Evolutionary conservation across 768 basidiomycete species (phyloP).

Genomic region (Termitomyces sp.): DNA sequence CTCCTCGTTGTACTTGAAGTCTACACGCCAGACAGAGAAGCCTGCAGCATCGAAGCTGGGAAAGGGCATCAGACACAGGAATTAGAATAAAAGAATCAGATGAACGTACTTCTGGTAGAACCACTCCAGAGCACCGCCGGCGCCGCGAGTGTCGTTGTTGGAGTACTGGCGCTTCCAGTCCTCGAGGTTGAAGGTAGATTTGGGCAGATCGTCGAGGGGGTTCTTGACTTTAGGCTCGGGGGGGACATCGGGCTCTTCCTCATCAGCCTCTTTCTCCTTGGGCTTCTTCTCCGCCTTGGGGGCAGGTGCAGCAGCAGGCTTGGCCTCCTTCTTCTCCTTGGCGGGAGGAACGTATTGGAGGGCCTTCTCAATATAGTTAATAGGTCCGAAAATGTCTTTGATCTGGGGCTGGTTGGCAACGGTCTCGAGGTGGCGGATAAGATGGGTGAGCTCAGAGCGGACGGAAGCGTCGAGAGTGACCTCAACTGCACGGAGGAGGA

Average conservation of each 20-base stretch:
- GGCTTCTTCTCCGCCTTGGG: conserved; percentile 63
- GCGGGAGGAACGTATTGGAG: conserved; percentile 66
- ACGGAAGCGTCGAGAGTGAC: conserved; percentile 60
- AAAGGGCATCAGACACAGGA: background rate
- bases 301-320: conserved; percentile 42
- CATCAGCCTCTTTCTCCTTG: conserved; percentile 58
- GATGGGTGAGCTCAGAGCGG: conserved; percentile 67
- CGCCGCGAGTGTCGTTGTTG: conserved; percentile 92
- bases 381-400: conserved; percentile 58
- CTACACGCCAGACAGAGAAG: conserved; percentile 87
- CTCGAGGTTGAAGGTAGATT: conserved; percentile 83
- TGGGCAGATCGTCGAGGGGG: conserved; percentile 89
- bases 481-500: conserved; percentile 48
- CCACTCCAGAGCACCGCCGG: conserved; percentile 86
- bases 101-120: conserved; percentile 91
- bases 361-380: conserved; percentile 63
- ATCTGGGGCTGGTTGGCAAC: conserved; percentile 79
- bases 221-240: conserved; percentile 91
- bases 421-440: conserved; percentile 84
- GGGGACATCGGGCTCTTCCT: conserved; percentile 71
- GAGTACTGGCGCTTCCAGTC: conserved; percentile 99
- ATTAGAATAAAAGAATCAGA: background rate
- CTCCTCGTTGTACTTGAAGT: conserved; percentile 97
- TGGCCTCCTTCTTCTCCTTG: conserved; percentile 73
- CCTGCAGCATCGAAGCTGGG: conserved; percentile 81